Evolutionary conservation across 352 stramenopile species (phyloP).

Genomic region (Phytophthora multivora): DNA sequence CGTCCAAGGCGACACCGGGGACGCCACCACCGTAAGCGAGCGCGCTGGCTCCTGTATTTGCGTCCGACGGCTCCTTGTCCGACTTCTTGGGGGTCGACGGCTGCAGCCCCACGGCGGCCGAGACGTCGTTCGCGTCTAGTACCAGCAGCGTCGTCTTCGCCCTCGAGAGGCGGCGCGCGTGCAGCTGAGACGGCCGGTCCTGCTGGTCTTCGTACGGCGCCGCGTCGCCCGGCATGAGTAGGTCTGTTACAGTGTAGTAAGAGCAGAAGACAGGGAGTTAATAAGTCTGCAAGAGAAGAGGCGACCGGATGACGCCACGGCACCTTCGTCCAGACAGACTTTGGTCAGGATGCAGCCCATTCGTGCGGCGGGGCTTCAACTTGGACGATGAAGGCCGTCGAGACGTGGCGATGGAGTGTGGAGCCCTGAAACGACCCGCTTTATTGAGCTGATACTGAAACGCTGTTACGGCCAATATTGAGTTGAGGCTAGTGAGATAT

Average conservation of each 20-base stretch:
- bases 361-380: constrained; percentile 18
- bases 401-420: constrained; percentile 4
- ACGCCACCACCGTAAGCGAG: constrained; percentile 67
- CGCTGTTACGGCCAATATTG: background rate
- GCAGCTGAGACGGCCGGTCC: constrained; percentile 1
- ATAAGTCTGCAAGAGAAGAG: constrained; percentile 16
- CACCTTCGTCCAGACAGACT: constrained; percentile 51
- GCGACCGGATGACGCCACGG: background rate
- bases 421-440: constrained; percentile 21
- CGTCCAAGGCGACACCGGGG: constrained; percentile 67
- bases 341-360: constrained; percentile 68
- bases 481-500: constrained; percentile 1
- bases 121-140: constrained; percentile 29
- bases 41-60: constrained; percentile 1
- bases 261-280: background rate
- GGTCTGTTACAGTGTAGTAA: constrained; percentile 19
- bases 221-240: constrained; percentile 30
- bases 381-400: constrained; percentile 8
- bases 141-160: constrained; percentile 48
- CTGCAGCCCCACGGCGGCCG: constrained; percentile 9
- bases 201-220: constrained; percentile 14
- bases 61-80: background rate
- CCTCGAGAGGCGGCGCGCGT: constrained; percentile 34
- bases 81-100: constrained; percentile 8
- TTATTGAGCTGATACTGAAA: constrained; percentile 5